Percentiles rank a stretch among this genome's conserved stretches.
Conservation (phyloP, 495 filamentous ascomycete species). For the Pseudoneurospora amorphoporcata region DNA sequence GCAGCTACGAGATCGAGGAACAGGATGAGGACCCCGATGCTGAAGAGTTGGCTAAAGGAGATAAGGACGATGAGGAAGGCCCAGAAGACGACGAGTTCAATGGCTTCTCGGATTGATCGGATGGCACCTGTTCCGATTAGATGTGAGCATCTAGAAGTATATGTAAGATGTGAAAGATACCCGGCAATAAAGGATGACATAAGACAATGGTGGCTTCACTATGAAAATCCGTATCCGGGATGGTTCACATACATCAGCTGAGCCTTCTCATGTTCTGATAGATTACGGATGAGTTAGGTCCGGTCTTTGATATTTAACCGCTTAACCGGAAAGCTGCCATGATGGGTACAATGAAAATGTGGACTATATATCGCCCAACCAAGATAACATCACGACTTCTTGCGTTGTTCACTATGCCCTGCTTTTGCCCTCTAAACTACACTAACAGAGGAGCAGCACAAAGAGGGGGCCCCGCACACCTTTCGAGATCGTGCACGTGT, state of each 20-base stretch:
- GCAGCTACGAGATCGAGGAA: conserved; percentile 49
- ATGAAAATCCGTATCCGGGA: neutral
- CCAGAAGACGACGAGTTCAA: conserved; percentile 39
- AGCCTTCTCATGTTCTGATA: neutral
- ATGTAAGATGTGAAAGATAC: neutral
- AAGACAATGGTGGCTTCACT: neutral
- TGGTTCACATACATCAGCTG: neutral
- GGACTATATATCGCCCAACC: neutral
- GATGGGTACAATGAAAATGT: neutral
- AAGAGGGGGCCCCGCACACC: neutral
- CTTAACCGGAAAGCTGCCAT: neutral
- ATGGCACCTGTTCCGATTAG: conserved; percentile 35
- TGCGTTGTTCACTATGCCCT: neutral
- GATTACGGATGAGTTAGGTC: neutral
- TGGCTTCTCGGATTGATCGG: conserved; percentile 31
- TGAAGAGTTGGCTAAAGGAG: conserved; percentile 13
- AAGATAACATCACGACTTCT: neutral
- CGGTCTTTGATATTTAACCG: neutral
- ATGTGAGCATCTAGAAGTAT: neutral
- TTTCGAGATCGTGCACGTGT: neutral
- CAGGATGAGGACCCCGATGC: conserved; percentile 28
- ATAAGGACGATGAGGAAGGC: conserved; percentile 18
- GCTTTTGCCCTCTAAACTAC: neutral
- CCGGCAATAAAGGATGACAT: neutral
- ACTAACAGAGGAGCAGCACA: neutral